Conservation (phyloP, 2,329 filamentous ascomycete genomes). For the Fonsecaea multimorphosa region DNA sequence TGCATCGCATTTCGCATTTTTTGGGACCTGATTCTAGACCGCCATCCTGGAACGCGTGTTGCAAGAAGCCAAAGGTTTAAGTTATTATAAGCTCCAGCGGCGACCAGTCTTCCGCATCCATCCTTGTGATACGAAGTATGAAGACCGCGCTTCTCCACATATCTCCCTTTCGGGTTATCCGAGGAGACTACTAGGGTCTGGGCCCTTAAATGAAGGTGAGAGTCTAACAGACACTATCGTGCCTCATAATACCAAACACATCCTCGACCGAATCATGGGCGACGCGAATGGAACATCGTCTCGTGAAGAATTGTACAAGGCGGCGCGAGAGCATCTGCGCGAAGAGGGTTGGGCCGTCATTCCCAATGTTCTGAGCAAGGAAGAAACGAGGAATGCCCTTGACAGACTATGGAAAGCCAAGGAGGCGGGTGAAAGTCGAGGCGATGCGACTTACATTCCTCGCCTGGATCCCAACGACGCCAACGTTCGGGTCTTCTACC, state of each 20-base stretch:
- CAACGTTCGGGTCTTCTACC: conserved; percentile 45
- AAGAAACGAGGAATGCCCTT: conserved; percentile 35
- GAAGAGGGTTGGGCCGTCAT: conserved; percentile 42
- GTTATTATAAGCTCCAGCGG: neutral
- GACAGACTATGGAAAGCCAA: conserved; percentile 41
- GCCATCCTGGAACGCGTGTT: neutral
- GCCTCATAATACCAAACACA: neutral
- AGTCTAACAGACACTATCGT: neutral
- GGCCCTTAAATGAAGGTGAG: neutral
- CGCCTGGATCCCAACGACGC: conserved; percentile 42
- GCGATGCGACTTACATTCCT: conserved; percentile 40
- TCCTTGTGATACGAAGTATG: neutral
- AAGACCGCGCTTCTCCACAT: neutral
- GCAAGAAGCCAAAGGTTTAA: neutral
- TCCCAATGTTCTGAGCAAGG: conserved; percentile 39
- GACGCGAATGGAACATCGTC: neutral
- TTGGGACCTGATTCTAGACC: neutral
- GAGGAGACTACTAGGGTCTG: neutral
- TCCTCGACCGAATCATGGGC: neutral
- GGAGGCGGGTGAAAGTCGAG: conserved; percentile 37
- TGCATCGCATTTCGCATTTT: neutral
- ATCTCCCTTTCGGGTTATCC: neutral
- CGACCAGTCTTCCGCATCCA: neutral
- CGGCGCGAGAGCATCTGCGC: conserved; percentile 30
- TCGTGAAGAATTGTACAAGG: neutral